Conservation (phyloP, 208 protist species). For the Crithidia mellificae region DNA sequence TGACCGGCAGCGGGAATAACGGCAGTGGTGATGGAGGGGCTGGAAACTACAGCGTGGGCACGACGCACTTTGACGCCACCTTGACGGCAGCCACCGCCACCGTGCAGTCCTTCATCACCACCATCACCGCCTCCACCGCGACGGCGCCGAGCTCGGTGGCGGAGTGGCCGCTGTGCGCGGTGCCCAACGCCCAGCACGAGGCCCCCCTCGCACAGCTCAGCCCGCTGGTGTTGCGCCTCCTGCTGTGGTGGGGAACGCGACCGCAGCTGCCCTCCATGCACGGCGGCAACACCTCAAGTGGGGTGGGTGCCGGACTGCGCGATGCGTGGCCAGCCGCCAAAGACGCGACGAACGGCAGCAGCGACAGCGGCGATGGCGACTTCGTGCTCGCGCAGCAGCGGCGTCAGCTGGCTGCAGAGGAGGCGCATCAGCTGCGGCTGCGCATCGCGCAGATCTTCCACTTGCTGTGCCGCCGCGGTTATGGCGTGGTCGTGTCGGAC, state of each 20-base stretch:
- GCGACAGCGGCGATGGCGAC: constrained; percentile 3
- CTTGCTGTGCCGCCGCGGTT: constrained; percentile 18
- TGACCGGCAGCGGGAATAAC: no score
- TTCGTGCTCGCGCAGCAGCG: constrained; percentile 4
- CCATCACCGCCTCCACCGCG: constrained; percentile 2
- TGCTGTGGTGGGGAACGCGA: constrained; percentile 30
- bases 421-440: constrained; percentile 19
- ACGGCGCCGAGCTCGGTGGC: constrained; percentile 1
- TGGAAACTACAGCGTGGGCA: not conserved
- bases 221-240: constrained; percentile 29
- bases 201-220: constrained; percentile 21
- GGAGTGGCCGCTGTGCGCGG: not conserved
- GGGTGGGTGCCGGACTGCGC: not conserved
- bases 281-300: not conserved
- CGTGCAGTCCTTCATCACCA: not conserved
- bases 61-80: constrained; percentile 2
- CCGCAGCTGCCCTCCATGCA: constrained; percentile 17
- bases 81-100: constrained; percentile 8
- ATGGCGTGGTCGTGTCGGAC: constrained; percentile 24
- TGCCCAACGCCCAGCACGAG: not conserved
- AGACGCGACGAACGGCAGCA: not conserved
- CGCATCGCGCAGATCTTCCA: constrained; percentile 31
- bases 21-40: no score
- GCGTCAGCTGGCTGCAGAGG: constrained; percentile 1
- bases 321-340: not conserved